A percentile compares a stretch with the other conserved stretches of the same genome.
Evolutionary conservation across 2,329 filamentous ascomycete genomes (phyloP).

Genomic region (Talaromyces sp.): DNA sequence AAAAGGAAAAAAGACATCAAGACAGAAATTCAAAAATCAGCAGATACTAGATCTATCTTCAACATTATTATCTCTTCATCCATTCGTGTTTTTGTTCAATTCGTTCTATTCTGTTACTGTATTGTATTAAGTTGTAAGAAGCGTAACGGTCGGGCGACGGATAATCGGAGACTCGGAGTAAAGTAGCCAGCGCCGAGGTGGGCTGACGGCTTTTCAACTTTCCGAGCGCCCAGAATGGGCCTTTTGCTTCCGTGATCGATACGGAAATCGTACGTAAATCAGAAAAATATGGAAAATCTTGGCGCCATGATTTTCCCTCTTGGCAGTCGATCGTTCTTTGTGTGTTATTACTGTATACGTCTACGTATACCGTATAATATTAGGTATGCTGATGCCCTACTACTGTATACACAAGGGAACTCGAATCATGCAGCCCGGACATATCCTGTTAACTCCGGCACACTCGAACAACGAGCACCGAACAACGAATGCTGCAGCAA

Average conservation of each 20-base stretch:
- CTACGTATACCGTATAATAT: too few species aligned
- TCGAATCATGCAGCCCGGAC: background rate
- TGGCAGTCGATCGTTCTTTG: background rate
- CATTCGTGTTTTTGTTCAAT: too few species aligned
- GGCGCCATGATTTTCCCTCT: background rate
- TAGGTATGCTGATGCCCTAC: too few species aligned
- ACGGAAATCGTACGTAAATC: background rate
- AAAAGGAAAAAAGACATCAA: too few species aligned
- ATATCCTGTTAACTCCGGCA: background rate
- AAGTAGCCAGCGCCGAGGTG: background rate
- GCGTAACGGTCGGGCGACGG: background rate
- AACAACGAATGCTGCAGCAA: background rate
- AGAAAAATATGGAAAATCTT: too few species aligned
- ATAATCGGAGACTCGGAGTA: background rate
- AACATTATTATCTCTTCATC: too few species aligned
- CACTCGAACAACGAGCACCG: too few species aligned
- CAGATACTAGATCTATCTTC: too few species aligned
- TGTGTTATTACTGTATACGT: background rate
- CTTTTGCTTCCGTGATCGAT: background rate
- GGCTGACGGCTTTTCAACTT: background rate
- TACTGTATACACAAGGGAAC: too few species aligned
- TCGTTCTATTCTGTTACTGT: too few species aligned
- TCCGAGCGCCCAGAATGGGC: background rate
- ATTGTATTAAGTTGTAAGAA: too few species aligned
- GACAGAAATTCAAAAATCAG: too few species aligned